Conservation (phyloP, 768 basidiomycete genomes). For the Lactarius pseudohatsudake region DNA sequence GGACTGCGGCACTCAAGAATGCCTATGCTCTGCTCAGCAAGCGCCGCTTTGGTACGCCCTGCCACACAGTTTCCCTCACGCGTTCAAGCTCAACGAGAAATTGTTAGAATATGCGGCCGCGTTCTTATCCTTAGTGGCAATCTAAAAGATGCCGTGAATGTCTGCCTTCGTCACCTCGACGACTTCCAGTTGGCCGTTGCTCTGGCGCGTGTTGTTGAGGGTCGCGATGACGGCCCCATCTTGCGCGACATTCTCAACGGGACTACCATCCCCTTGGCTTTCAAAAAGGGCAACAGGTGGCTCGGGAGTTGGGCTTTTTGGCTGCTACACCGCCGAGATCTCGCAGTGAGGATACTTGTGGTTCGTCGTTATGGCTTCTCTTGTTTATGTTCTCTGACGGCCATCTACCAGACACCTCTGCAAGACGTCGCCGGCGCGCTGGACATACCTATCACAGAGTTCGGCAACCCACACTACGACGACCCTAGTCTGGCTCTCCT, state of each 20-base stretch:
- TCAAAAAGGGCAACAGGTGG: conserved; percentile 88
- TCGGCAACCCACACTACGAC: conserved; percentile 87
- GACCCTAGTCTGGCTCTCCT: conserved; percentile 91
- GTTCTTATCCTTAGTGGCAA: conserved; percentile 92
- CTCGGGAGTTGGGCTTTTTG: conserved; percentile 96
- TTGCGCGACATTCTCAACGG: conserved; percentile 67
- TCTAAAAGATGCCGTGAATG: conserved; percentile 86
- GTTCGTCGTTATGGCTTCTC: conserved; percentile 45
- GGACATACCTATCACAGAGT: conserved; percentile 55
- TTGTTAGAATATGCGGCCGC: conserved; percentile 92
- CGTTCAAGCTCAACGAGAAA: conserved; percentile 6
- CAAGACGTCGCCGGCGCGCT: conserved; percentile 65
- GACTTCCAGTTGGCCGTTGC: conserved; percentile 92
- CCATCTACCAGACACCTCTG: conserved; percentile 63
- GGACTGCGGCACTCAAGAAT: conserved; percentile 92
- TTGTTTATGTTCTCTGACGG: conserved; percentile 4
- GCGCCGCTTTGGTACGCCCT: conserved; percentile 80
- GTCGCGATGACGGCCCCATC: conserved; percentile 77
- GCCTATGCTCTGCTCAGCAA: conserved; percentile 91
- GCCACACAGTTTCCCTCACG: background rate
- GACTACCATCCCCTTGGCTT: conserved; percentile 80
- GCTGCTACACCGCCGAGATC: conserved; percentile 82
- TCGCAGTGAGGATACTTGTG: conserved; percentile 86
- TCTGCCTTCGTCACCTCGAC: conserved; percentile 81
- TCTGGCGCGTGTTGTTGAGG: conserved; percentile 81